Conservation (phyloP, 306 rosid genomes). For the Ormosia emarginata region DNA sequence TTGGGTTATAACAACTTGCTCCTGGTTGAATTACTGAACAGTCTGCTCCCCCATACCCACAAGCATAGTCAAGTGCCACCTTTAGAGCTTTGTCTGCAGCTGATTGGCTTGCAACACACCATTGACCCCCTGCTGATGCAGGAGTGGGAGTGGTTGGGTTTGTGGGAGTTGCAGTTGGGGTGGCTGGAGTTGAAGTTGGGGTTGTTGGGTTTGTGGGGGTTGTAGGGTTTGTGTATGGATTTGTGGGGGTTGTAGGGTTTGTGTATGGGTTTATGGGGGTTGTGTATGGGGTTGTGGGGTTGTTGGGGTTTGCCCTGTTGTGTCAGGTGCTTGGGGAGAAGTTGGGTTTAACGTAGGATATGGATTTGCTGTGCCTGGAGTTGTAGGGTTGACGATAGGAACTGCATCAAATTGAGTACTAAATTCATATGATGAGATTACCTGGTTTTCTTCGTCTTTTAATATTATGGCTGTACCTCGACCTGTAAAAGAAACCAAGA, state of each 20-base stretch:
- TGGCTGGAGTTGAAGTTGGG: background rate
- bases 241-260: slow-evolving; percentile 13
- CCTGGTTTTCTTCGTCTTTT: slow-evolving; percentile 39
- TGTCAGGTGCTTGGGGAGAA: slow-evolving; percentile 47
- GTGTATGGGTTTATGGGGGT: slow-evolving; percentile 24
- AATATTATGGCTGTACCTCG: slow-evolving; percentile 34
- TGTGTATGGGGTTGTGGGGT: background rate
- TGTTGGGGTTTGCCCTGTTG: slow-evolving; percentile 35
- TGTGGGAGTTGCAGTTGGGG: slow-evolving; percentile 20
- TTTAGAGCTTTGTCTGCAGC: slow-evolving; percentile 77
- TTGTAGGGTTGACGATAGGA: slow-evolving; percentile 75
- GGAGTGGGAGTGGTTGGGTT: slow-evolving; percentile 32
- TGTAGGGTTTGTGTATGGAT: slow-evolving; percentile 26
- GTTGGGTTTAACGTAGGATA: slow-evolving; percentile 38
- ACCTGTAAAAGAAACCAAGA: slow-evolving; percentile 54
- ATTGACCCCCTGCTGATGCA: slow-evolving; percentile 55
- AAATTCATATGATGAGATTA: slow-evolving; percentile 43
- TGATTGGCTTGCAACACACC: slow-evolving; percentile 83
- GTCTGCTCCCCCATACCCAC: slow-evolving; percentile 97
- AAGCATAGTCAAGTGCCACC: slow-evolving; percentile 95
- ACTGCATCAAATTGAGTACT: slow-evolving; percentile 44
- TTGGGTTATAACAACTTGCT: slow-evolving; percentile 75
- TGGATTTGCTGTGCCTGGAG: slow-evolving; percentile 57
- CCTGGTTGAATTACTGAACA: slow-evolving; percentile 77
- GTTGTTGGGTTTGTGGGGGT: slow-evolving; percentile 34